phyloP scores from a whole-genome alignment of 2,329 filamentous ascomycete species.

The Monilinia aucupariae region DNA sequence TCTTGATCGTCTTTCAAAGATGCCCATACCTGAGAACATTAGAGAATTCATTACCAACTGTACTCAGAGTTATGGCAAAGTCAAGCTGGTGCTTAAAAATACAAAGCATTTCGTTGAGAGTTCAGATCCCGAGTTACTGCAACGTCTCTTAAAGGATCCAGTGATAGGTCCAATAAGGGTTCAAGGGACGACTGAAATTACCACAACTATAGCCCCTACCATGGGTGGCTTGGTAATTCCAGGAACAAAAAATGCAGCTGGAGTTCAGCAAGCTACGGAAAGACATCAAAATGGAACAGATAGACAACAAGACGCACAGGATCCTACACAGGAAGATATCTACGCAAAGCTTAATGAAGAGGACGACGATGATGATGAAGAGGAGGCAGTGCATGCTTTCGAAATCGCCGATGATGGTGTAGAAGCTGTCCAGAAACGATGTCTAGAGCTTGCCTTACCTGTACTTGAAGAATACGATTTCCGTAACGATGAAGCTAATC shows the following conservation, averaged over 20 bases:
- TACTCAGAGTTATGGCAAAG: slow-evolving; percentile 88
- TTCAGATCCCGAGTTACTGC: slow-evolving; percentile 77
- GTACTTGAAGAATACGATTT: slow-evolving; percentile 98
- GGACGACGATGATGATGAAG: slow-evolving; percentile 75
- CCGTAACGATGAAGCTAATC: slow-evolving; percentile 80
- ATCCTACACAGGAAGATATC: slow-evolving; percentile 60
- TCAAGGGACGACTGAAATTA: slow-evolving; percentile 64
- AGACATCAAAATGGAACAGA: slow-evolving; percentile 38
- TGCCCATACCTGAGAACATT: slow-evolving; percentile 74
- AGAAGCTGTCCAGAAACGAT: slow-evolving; percentile 83
- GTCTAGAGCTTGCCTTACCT: slow-evolving; percentile 78
- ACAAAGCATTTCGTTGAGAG: slow-evolving; percentile 94
- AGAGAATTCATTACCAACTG: slow-evolving; percentile 69
- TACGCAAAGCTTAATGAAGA: slow-evolving; percentile 70
- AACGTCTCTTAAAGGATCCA: slow-evolving; percentile 77
- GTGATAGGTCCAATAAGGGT: slow-evolving; percentile 76
- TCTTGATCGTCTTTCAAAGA: slow-evolving; percentile 84
- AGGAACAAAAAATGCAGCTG: slow-evolving; percentile 88
- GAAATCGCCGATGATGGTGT: slow-evolving; percentile 80
- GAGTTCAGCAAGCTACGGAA: slow-evolving; percentile 66
- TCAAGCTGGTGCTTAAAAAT: slow-evolving; percentile 89
- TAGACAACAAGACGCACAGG: slow-evolving; percentile 43
- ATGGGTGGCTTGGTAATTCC: slow-evolving; percentile 86
- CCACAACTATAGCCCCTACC: slow-evolving; percentile 75
- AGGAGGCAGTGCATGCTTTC: slow-evolving; percentile 86